A percentile compares a stretch with the other conserved stretches of the same genome.
Evolutionary conservation across 164 flowering plant genomes (phyloP).

Genomic region (Vitis cinerea): DNA sequence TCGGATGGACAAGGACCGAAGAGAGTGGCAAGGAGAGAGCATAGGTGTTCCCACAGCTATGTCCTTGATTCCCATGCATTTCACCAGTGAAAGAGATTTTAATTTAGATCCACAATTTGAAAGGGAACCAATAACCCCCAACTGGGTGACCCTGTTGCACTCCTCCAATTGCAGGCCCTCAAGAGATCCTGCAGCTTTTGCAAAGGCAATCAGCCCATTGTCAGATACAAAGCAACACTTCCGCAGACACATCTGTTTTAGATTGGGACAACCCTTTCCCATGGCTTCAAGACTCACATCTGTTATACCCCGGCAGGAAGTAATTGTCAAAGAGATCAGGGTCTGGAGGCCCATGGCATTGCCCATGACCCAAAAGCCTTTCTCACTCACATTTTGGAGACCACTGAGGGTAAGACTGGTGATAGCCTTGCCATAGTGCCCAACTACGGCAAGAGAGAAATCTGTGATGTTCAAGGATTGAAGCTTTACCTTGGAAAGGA

Average conservation of each 20-base stretch:
- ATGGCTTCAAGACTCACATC: constrained; percentile 53
- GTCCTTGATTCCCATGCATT: constrained; percentile 52
- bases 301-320: constrained; percentile 45
- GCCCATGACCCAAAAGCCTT: constrained; percentile 53
- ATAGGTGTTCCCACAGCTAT: constrained; percentile 7
- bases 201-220: constrained; percentile 45
- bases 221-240: constrained; percentile 50
- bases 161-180: constrained; percentile 56
- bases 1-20: constrained; percentile 40
- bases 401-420: constrained; percentile 23
- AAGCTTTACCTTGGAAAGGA: constrained; percentile 37
- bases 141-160: constrained; percentile 38
- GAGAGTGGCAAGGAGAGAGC: constrained; percentile 33
- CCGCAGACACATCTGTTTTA: constrained; percentile 49
- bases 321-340: constrained; percentile 23
- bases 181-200: constrained; percentile 42
- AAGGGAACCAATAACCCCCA: constrained; percentile 40
- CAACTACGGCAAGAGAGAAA: constrained; percentile 39
- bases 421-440: constrained; percentile 36
- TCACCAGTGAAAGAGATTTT: constrained; percentile 50
- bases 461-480: constrained; percentile 36
- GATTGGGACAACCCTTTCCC: constrained; percentile 40
- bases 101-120: constrained; percentile 35
- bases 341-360: constrained; percentile 38
- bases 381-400: constrained; percentile 35